Evolutionary conservation across 257 asterid genomes (phyloP), one percentile per base, ranked within the genome.

Genomic region (Penstemon newberryi): DNA sequence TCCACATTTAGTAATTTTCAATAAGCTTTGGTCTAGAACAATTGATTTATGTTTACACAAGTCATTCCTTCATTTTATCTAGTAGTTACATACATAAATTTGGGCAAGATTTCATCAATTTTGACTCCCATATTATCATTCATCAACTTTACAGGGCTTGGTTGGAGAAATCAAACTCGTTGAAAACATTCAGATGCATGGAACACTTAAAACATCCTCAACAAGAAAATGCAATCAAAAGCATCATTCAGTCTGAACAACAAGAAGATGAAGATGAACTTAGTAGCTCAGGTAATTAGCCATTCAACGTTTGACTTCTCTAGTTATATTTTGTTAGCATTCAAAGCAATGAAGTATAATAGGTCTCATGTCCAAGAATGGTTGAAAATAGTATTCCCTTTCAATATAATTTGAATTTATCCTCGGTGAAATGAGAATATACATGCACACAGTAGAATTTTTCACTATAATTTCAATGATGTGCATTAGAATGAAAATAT

Each of bases 201-300:
- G 53, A 62, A 46, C 59, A 12, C 15, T 44, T 60, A 4, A 78
- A 71, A 56, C 76, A 61, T 57, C 73, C 65, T 11, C 67, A 18
- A 19, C 66, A 49, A 19, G 65, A 74, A 60, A 72, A 65, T 64
- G 83, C 76, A 15, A 58, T 75, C 70, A 63, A 45, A 60, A 67
- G 54, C 63, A 85, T 79, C 37, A 75, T 71, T 54, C 61, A 67
- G 64, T 71, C 77, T 13, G 85, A 74, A 70, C 59, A 71, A 67
- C 79, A 75, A 65, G 75, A 73, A 63, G 51, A 12, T 19, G 78
- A 72, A 62, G 73, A 65, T 33, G 56, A 64, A 12, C 80, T 56
- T 63, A 66, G 66, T 67, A 78, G 61, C 50, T 67, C 73, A 82
- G 86, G 91, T 85, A 71, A 45, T 64, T 47, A 4, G 62, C 52